These are phyloP conservation scores for Geotrichum fermentans DNA, from an alignment of 1,139 yeast species.

Conservation along the genomic window DNA sequence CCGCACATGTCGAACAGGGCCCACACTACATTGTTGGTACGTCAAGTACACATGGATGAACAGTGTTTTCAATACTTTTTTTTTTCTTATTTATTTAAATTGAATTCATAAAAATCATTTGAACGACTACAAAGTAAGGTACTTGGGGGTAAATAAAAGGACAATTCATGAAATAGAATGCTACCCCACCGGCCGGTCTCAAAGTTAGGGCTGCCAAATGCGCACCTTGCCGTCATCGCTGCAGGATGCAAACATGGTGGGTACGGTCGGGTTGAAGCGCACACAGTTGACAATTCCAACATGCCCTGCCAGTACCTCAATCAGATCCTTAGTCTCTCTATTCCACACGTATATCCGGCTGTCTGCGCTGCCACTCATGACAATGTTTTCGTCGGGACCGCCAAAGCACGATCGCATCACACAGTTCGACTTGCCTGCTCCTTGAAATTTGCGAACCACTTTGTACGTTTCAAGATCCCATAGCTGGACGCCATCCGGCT, in stretches of 20 bases:
- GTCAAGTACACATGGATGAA: too few species aligned
- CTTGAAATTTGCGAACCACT: constrained; percentile 58
- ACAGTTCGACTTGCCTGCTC: constrained; percentile 46
- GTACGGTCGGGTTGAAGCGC: constrained; percentile 57
- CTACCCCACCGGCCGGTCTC: neutral
- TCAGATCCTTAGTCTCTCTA: constrained; percentile 62
- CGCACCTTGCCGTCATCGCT: constrained; percentile 46
- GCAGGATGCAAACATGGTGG: constrained; percentile 64
- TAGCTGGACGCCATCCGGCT: constrained; percentile 74
- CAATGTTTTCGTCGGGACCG: constrained; percentile 58
- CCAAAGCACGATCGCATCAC: constrained; percentile 81
- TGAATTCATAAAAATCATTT: too few species aligned
- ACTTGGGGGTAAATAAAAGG: neutral
- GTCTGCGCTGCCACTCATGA: constrained; percentile 80
- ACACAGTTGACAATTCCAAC: constrained; percentile 61
- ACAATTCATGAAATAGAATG: constrained; percentile 43
- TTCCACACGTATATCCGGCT: constrained; percentile 81
- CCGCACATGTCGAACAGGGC: too few species aligned
- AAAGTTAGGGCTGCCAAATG: constrained; percentile 16
- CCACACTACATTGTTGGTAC: too few species aligned
- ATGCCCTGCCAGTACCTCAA: constrained; percentile 64
- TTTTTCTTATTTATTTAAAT: too few species aligned
- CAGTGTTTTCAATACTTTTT: too few species aligned
- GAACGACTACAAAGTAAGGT: neutral
- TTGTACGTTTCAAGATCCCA: constrained; percentile 59